Evolutionary conservation across 2,329 filamentous ascomycete species (phyloP), one percentile per base, ranked within the genome.

Genomic region (Ophiostoma fasciatum): DNA sequence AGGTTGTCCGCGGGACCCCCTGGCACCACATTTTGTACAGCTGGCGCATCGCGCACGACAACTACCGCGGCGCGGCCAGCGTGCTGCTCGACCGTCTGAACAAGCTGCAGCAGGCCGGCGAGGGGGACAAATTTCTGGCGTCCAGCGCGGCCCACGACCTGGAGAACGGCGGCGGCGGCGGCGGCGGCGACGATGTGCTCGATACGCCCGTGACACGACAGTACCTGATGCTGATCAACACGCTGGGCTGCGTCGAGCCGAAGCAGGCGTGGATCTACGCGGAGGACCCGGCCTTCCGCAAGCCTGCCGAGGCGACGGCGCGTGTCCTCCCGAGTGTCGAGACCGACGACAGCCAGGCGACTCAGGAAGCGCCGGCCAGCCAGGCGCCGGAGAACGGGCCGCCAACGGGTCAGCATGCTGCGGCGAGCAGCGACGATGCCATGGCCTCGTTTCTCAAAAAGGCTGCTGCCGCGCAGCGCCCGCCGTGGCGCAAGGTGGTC

Each of bases 211-310:
- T 82, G 22, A 75, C 78, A 31, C 73, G 81, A 46, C 79, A 83
- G 49, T 90, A 93, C 49, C 62, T 96, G n/a, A 68, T 85, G 42
- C 70, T 98, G 30, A 93, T 98, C 61, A 98, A 98, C 53, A 78
- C 84, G 1, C 64, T 98, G 42, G 83, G 81, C 45, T 94, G 84
- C 44, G 84, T 94, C 28, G 75, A 82, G 33, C 64, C 76, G 39
- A 74, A 82, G 43, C 81, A 94, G 49, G 79, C 78, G 2, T 98
- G 92, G 71, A 73, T 93, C 53, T 75, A 71, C 33, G 56, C 62
- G n/a, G 61, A 69, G 46, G 58, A 64, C 37, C 34, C 55, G 49
- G n/a, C n/a, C n/a, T n/a, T n/a, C n/a, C n/a, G n/a, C n/a, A n/a
- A n/a, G n/a, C n/a, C n/a, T n/a, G n/a, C 17, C 7, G 26, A 33